Conservation (phyloP, 306 rosid genomes). For the Echinosophora koreensis region DNA sequence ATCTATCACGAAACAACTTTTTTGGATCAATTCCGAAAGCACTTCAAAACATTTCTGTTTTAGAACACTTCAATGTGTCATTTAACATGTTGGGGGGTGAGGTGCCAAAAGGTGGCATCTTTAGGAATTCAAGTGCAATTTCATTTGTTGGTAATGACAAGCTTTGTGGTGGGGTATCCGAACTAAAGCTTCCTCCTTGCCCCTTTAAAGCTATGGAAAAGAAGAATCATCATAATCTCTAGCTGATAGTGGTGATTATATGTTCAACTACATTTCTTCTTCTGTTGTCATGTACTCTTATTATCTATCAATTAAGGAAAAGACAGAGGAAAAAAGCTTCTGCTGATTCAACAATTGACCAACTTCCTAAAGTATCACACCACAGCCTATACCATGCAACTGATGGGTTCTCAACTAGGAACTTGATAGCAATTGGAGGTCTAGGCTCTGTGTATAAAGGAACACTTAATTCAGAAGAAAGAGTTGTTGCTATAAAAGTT, state of each 20-base stretch:
- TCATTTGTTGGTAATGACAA: neutral
- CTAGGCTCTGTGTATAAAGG: slow-evolving; percentile 18
- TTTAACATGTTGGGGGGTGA: slow-evolving; percentile 21
- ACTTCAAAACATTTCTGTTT: too few species aligned
- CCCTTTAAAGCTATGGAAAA: neutral
- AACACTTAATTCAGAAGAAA: too few species aligned
- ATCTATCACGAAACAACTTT: too few species aligned
- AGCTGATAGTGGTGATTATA: neutral
- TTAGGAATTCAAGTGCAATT: neutral
- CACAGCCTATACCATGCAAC: slow-evolving; percentile 36
- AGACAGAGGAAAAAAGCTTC: neutral
- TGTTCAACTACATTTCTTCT: neutral
- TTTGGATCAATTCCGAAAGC: too few species aligned
- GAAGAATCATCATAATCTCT: neutral
- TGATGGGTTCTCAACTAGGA: slow-evolving; percentile 7
- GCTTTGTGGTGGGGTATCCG: slow-evolving; percentile 7
- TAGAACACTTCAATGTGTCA: neutral
- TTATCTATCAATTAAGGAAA: neutral
- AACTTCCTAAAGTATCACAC: neutral
- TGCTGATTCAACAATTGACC: neutral
- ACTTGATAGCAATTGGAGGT: slow-evolving; percentile 43
- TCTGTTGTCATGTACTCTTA: neutral
- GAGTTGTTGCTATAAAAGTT: too few species aligned
- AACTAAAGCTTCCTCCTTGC: neutral
- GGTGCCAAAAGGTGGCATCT: neutral